Percentiles rank a stretch among this genome's conserved stretches.
Evolutionary conservation across 495 filamentous ascomycete species (phyloP).

Genomic region (Arthonia radiata): DNA sequence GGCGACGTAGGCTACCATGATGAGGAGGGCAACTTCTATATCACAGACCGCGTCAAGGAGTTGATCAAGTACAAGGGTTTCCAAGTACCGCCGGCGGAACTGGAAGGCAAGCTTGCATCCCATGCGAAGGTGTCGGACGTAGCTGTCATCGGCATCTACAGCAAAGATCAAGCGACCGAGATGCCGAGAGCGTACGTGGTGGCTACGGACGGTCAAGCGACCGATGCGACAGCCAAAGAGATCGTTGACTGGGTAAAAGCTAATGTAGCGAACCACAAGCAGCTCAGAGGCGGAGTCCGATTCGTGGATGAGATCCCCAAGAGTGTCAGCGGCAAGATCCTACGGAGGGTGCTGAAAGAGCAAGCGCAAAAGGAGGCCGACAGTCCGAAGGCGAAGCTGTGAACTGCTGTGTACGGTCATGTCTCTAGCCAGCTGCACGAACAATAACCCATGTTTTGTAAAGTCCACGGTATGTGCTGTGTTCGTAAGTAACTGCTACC

Average conservation of each 20-base stretch:
- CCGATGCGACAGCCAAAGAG: slow-evolving; percentile 20
- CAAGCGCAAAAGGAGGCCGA: slow-evolving; percentile 16
- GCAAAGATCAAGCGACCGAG: slow-evolving; percentile 44
- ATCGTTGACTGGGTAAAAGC: slow-evolving; percentile 13
- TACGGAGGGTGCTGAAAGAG: slow-evolving; percentile 43
- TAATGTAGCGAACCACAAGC: slow-evolving; percentile 47
- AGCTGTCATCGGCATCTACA: slow-evolving; percentile 62
- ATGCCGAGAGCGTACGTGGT: slow-evolving; percentile 70
- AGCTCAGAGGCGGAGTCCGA: slow-evolving; percentile 52
- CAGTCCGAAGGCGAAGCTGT: slow-evolving; percentile 14
- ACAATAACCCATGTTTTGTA: too few species aligned
- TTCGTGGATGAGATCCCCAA: slow-evolving; percentile 73
- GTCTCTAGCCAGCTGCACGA: too few species aligned
- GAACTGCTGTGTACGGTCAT: slow-evolving; percentile 11
- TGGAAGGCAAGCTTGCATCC: slow-evolving; percentile 51
- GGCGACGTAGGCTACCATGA: slow-evolving; percentile 46
- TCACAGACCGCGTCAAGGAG: slow-evolving; percentile 29
- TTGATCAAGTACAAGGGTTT: slow-evolving; percentile 29
- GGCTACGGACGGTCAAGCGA: slow-evolving; percentile 4
- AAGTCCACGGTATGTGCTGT: too few species aligned
- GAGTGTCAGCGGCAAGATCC: slow-evolving; percentile 67
- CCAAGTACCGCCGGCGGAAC: slow-evolving; percentile 26
- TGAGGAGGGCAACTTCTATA: slow-evolving; percentile 26
- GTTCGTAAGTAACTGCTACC: too few species aligned
- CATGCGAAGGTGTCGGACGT: slow-evolving; percentile 58